phyloP scores from a whole-genome alignment of 1,139 yeast genomes.

The Geotrichum fermentans region DNA sequence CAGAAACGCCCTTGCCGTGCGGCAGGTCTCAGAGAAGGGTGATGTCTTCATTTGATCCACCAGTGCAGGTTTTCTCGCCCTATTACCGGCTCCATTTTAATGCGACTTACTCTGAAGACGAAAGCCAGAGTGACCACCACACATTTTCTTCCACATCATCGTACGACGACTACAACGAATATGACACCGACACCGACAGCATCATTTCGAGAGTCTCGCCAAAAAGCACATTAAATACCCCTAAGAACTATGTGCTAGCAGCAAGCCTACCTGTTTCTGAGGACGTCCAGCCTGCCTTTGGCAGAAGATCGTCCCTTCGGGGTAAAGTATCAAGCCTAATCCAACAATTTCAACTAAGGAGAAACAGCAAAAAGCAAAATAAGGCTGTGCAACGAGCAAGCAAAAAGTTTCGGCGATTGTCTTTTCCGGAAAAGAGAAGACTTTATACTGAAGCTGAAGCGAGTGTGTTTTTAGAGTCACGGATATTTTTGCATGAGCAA shows the following conservation, averaged over 20 bases:
- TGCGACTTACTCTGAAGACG: not conserved
- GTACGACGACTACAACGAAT: not conserved
- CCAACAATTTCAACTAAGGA: not conserved
- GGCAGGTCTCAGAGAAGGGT: too few species aligned
- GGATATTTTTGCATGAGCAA: not conserved
- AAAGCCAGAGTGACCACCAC: too few species aligned
- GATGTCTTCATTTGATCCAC: too few species aligned
- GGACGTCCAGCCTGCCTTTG: too few species aligned
- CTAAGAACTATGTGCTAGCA: too few species aligned
- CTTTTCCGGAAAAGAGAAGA: constrained; percentile 7
- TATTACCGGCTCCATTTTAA: too few species aligned
- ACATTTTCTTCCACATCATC: too few species aligned
- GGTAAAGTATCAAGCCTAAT: not conserved
- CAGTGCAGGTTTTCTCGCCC: too few species aligned
- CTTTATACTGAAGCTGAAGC: constrained; percentile 9
- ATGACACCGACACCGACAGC: not conserved
- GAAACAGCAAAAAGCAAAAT: not conserved
- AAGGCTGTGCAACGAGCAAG: not conserved
- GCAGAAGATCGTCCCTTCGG: not conserved
- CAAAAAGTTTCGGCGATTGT: constrained; percentile 1
- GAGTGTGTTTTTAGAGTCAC: constrained; percentile 2
- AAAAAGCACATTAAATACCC: too few species aligned
- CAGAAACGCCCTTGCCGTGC: too few species aligned
- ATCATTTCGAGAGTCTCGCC: not conserved
- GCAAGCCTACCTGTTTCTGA: too few species aligned